phyloP scores from a whole-genome alignment of 805 yeast species.

The Ogataea wickerhamii region DNA sequence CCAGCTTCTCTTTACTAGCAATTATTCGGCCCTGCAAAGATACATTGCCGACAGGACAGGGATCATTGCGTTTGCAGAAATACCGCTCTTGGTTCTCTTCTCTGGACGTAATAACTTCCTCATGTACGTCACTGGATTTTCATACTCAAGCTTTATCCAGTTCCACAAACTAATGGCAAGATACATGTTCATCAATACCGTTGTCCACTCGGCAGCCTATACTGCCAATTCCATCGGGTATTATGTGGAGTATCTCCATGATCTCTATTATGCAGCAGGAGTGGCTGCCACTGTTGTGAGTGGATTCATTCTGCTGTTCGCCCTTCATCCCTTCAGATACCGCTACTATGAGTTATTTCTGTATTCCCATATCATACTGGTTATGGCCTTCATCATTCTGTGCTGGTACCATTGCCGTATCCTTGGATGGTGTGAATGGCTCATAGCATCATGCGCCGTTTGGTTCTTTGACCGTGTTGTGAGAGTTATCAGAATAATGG shows the following conservation, averaged over 20 bases:
- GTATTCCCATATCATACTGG: slow-evolving; percentile 53
- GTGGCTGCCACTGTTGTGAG: slow-evolving; percentile 40
- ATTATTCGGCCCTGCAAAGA: slow-evolving; percentile 32
- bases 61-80: slow-evolving; percentile 35
- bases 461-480: slow-evolving; percentile 52
- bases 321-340: slow-evolving; percentile 49
- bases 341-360: slow-evolving; percentile 58
- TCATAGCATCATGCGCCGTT: slow-evolving; percentile 39
- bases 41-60: slow-evolving; percentile 36
- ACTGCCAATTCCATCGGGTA: slow-evolving; percentile 18
- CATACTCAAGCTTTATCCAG: slow-evolving; percentile 41
- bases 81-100: slow-evolving; percentile 43
- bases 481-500: slow-evolving; percentile 33
- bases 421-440: slow-evolving; percentile 34
- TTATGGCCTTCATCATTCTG: slow-evolving; percentile 47
- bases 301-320: slow-evolving; percentile 44
- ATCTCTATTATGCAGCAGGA: slow-evolving; percentile 30
- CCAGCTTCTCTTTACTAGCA: slow-evolving; percentile 28
- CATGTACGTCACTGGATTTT: slow-evolving; percentile 42
- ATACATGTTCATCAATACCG: slow-evolving; percentile 36
- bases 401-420: slow-evolving; percentile 54
- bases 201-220: slow-evolving; percentile 40
- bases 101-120: slow-evolving; percentile 47
- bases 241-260: slow-evolving; percentile 8
- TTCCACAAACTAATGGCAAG: slow-evolving; percentile 69